These are phyloP conservation scores for Fraxinus excelsior DNA, from an alignment of 257 asterid genomes.

Conservation along the genomic window DNA sequence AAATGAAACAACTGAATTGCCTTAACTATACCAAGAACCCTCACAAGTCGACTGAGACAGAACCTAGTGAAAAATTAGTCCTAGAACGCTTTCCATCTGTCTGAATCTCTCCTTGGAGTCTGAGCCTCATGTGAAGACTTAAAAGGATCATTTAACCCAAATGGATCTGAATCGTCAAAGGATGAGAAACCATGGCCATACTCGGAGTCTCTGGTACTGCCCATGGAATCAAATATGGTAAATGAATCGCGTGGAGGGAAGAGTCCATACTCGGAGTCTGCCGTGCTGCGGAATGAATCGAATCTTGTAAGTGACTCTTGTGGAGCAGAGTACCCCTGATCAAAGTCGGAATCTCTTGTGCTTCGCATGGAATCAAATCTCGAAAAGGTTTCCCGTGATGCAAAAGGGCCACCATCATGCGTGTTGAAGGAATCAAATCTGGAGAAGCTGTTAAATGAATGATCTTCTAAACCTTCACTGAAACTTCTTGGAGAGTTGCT, in stretches of 20 bases:
- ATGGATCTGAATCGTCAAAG: slow-evolving; percentile 80
- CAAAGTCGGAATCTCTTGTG: slow-evolving; percentile 71
- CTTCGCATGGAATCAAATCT: slow-evolving; percentile 87
- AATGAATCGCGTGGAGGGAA: slow-evolving; percentile 40
- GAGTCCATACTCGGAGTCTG: slow-evolving; percentile 67
- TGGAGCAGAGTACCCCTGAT: slow-evolving; percentile 55
- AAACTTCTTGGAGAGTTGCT: slow-evolving; percentile 59
- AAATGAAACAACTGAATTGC: slow-evolving; percentile 27
- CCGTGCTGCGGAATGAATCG: slow-evolving; percentile 83
- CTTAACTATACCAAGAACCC: slow-evolving; percentile 24
- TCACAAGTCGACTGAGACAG: slow-evolving; percentile 23
- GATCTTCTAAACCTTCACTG: slow-evolving; percentile 47
- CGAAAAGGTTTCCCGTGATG: slow-evolving; percentile 57
- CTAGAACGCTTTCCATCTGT: slow-evolving; percentile 87
- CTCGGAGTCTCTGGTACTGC: slow-evolving; percentile 65
- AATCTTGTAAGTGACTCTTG: slow-evolving; percentile 64
- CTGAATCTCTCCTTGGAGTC: slow-evolving; percentile 71
- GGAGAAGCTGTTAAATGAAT: slow-evolving; percentile 59
- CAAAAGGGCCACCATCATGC: slow-evolving; percentile 54
- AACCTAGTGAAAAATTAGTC: slow-evolving; percentile 10
- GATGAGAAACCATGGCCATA: slow-evolving; percentile 66
- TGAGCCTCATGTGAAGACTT: slow-evolving; percentile 61
- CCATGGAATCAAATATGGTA: slow-evolving; percentile 62
- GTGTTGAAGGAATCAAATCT: slow-evolving; percentile 66
- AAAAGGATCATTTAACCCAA: slow-evolving; percentile 66